Base-by-base conservation (phyloP, 495 filamentous ascomycete species). In the Trichoderma reesei region DNA sequence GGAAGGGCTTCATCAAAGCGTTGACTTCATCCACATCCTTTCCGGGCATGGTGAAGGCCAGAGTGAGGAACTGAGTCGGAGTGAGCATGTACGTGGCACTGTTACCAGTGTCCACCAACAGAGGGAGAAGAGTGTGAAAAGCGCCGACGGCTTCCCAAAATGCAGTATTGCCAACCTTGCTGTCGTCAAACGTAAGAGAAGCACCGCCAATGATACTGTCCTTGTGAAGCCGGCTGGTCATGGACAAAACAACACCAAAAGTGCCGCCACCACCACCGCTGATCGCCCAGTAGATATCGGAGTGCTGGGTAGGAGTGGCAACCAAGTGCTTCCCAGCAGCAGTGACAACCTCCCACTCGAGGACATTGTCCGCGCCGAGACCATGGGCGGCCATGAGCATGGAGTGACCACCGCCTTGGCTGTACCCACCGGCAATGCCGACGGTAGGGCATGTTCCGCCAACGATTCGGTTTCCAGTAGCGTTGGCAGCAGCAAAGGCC, bases 251-350 rank as follows among this genome's bases (percentile, higher is more conserved):
- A 11, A 83, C 76, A n/a, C 74, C 83, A 60, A 76, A 85, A 26
- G 26, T 26, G 26, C 82, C 80, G 16, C 72, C 77, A 11, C 84
- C 85, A 10, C 85, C 84, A 26, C 84, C 85, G 41, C 72, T 74
- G 0, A 88, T 68, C 8, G 85, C 85, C 83, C 82, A 87, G 70
- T 78, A 87, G 0, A 88, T 69, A 66, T 87, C 84, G 0, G 72
- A 18, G 65, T 85, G 75, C 61, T 80, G 33, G n/a, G 71, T 72
- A 0, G 75, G 76, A 11, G 73, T 73, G 13, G 79, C 80, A 0
- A 68, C 74, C 36, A 86, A 13, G 41, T 74, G 65, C 20, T 69
- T 68, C 0, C 84, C 82, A 1, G 67, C 54, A 0, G 72, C 79
- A 14, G 80, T 81, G 1, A 88, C 76, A 0, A 87, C 82, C 64